phyloP scores from a whole-genome alignment of 768 basidiomycete species.

The Phylloporus sp. region DNA sequence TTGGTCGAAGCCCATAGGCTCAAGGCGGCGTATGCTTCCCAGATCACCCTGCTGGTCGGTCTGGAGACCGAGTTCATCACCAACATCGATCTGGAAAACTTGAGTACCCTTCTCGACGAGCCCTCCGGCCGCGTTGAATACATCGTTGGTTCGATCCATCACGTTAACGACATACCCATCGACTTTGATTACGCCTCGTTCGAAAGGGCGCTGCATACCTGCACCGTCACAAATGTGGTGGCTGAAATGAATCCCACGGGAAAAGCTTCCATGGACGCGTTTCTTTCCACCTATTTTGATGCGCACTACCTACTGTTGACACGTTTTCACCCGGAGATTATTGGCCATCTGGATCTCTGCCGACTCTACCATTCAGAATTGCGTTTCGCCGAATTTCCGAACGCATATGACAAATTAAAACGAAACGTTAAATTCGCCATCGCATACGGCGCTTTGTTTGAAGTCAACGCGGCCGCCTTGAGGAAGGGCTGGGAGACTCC shows the following conservation, averaged over 20 bases:
- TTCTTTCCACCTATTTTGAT: conserved; percentile 77
- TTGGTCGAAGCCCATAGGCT: conserved; percentile 77
- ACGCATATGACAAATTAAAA: conserved; percentile 60
- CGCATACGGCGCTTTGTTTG: conserved; percentile 86
- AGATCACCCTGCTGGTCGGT: conserved; percentile 79
- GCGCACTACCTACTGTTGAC: conserved; percentile 70
- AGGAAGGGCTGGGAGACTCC: conserved; percentile 84
- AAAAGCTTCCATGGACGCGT: conserved; percentile 36
- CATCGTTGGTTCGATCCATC: conserved; percentile 90
- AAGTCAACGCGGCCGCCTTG: conserved; percentile 89
- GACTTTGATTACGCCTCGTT: conserved; percentile 84
- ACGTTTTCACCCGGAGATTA: conserved; percentile 76
- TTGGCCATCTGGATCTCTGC: conserved; percentile 94
- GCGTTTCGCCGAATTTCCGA: conserved; percentile 50
- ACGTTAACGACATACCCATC: conserved; percentile 83
- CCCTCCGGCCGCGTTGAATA: conserved; percentile 67
- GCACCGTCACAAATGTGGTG: conserved; percentile 31
- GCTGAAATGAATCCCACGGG: conserved; percentile 20
- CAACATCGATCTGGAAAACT: conserved; percentile 52
- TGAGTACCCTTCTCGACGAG: conserved; percentile 49
- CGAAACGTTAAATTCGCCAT: conserved; percentile 74
- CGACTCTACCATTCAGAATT: conserved; percentile 74
- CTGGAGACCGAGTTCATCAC: conserved; percentile 92
- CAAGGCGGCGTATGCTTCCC: conserved; percentile 53
- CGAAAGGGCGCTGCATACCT: conserved; percentile 51